These are phyloP conservation scores for Tylopilus balloui DNA, from an alignment of 768 basidiomycete species.

Conservation along the genomic window DNA sequence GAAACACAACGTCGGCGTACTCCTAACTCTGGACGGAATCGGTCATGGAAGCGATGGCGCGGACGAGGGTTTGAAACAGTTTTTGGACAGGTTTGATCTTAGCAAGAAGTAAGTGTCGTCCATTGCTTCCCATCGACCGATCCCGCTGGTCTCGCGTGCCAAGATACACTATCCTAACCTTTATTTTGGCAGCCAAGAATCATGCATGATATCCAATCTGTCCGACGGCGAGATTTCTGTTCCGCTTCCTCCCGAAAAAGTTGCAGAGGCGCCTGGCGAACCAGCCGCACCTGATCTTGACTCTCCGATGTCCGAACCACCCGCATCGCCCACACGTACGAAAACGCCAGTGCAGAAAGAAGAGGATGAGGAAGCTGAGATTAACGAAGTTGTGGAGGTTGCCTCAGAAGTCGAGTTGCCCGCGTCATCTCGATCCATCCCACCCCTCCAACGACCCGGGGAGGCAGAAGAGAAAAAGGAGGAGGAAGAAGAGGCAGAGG, in stretches of 20 bases:
- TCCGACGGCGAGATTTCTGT: constrained; percentile 30
- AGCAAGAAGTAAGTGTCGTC: constrained; percentile 41
- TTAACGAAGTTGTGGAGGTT: constrained; percentile 11
- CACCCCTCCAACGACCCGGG: constrained; percentile 11
- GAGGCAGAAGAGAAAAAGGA: constrained; percentile 10
- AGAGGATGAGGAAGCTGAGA: constrained; percentile 26
- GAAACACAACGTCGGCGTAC: constrained; percentile 42
- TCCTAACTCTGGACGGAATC: constrained; percentile 37
- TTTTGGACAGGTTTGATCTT: constrained; percentile 56
- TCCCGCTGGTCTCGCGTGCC: constrained; percentile 1
- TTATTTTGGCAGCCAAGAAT: constrained; percentile 34
- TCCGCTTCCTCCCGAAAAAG: constrained; percentile 13
- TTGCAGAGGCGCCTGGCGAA: constrained; percentile 7
- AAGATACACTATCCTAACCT: constrained; percentile 6
- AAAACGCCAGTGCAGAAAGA: constrained; percentile 23
- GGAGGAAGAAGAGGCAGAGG: constrained; percentile 16
- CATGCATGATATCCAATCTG: constrained; percentile 39
- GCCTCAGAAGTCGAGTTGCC: constrained; percentile 14
- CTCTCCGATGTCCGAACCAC: constrained; percentile 34
- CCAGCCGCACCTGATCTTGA: constrained; percentile 19
- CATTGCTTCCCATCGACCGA: neutral
- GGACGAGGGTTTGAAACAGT: constrained; percentile 42
- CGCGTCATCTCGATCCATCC: constrained; percentile 12
- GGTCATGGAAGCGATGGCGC: constrained; percentile 29
- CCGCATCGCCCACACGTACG: constrained; percentile 23